phyloP scores from a whole-genome alignment of 2,329 filamentous ascomycete genomes.

The Fusarium sp. region DNA sequence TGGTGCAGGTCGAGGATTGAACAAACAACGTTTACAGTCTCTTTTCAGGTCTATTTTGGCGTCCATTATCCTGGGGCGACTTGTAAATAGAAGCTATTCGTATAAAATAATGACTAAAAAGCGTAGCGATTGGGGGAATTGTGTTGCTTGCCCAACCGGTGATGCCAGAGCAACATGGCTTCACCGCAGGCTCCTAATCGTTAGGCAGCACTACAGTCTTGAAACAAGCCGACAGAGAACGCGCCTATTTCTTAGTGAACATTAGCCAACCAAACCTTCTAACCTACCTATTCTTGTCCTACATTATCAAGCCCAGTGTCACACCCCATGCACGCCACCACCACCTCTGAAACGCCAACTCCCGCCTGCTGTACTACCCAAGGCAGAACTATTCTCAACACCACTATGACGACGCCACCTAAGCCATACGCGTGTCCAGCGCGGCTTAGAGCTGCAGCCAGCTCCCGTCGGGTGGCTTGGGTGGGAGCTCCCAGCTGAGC shows the following conservation, averaged over 20 bases:
- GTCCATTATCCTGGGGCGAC: background rate
- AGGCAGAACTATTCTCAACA: background rate
- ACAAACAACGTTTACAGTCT: background rate
- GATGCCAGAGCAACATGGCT: background rate
- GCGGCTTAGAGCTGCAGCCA: background rate
- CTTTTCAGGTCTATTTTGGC: background rate
- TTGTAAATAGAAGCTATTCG: no score
- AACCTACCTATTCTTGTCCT: background rate
- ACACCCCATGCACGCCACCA: background rate
- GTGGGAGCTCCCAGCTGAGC: background rate
- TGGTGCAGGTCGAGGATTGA: background rate
- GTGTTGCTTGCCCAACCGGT: background rate
- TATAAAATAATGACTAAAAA: no score
- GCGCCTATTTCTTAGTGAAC: background rate
- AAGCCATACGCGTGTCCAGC: background rate
- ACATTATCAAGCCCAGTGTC: background rate
- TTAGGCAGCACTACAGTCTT: background rate
- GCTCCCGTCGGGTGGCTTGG: background rate
- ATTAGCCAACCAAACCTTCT: background rate
- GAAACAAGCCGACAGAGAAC: background rate
- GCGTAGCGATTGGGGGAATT: background rate
- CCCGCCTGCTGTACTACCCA: background rate
- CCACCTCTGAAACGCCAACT: background rate
- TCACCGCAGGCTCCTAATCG: background rate
- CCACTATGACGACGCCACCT: background rate